Evolutionary conservation across 202 grass and related monocot genomes (phyloP).

Genomic region (Digitaria exilis): DNA sequence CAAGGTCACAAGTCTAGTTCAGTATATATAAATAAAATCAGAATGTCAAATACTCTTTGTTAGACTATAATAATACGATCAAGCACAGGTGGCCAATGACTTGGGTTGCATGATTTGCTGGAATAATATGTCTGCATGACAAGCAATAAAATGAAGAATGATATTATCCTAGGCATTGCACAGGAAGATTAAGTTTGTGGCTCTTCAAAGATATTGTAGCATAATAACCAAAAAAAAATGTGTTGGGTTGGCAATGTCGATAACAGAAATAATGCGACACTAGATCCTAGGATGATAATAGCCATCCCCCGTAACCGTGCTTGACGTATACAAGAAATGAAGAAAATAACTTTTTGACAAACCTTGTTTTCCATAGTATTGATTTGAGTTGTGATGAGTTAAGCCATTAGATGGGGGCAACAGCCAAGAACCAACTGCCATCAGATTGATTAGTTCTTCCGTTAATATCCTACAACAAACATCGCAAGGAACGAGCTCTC

Average conservation of each 20-base stretch:
- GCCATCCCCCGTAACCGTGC: background rate
- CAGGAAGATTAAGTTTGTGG: background rate
- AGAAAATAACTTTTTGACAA: background rate
- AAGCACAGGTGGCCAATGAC: background rate
- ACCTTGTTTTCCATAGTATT: background rate
- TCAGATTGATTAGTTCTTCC: background rate
- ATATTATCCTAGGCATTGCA: background rate
- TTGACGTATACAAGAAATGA: no score
- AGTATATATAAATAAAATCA: conserved; percentile 2
- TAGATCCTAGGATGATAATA: background rate
- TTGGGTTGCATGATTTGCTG: conserved; percentile 8
- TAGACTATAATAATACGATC: background rate
- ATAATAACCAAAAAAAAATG: background rate
- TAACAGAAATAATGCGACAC: background rate
- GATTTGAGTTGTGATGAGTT: background rate
- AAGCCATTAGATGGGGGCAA: conserved; percentile 25
- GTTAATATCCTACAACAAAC: background rate
- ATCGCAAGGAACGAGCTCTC: background rate
- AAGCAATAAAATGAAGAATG: background rate
- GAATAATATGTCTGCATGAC: background rate
- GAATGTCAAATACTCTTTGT: background rate
- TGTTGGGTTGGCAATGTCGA: background rate
- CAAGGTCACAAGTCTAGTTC: conserved; percentile 25
- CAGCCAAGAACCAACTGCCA: conserved; percentile 18
- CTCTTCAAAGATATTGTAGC: background rate